Evolutionary conservation across 352 stramenopile species (phyloP), one percentile per base, ranked within the genome.

Genomic region (Globisporangium spiculum): DNA sequence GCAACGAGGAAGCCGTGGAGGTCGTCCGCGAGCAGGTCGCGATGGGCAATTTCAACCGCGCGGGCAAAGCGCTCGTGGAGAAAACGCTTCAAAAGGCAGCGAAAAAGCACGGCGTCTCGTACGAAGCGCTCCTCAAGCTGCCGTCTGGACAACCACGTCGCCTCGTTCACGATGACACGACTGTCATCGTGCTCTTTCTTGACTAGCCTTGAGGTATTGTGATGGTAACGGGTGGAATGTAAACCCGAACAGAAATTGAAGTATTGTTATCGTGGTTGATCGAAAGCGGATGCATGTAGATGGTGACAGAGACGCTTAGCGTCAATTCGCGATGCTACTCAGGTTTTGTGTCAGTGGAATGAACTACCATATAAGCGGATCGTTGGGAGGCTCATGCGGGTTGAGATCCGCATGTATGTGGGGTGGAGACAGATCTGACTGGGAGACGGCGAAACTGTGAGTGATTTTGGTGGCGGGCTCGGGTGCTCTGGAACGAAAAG

Each of bases 1-100:
- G 70, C 67, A 98, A 98, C 73, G 84, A 98, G 74, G 96, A 99
- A 44, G 94, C 91, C 22, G 89, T 98, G 1, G 85, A 97, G 44
- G 80, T 97, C 22, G 94, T 98, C 10, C 80, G 81, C 22, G 74
- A 76, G 38, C 78, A 92, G 46, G 67, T 70, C 18, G 72, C 68
- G 1, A 78, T 79, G n/a, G 82, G 85, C 30, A 84, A 91, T n/a
- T 80, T 86, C 54, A 79, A 46, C 38, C 38, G 18, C 12, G 38
- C 12, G 12, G 38, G 38, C 38, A 20, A 46, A 46, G 38, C 12
- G 38, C 4, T 46, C 12, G 38, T 46, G 38, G 38, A 46, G 38
- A 46, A 18, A 46, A 46, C 38, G 4, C 38, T 46, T 20, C 38
- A 7, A 6, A 14, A 46, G 12, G 38, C 38, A 46, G 38, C 38